Base-by-base conservation (phyloP, 2,329 filamentous ascomycete genomes). In the Ophiostoma ulmi region DNA sequence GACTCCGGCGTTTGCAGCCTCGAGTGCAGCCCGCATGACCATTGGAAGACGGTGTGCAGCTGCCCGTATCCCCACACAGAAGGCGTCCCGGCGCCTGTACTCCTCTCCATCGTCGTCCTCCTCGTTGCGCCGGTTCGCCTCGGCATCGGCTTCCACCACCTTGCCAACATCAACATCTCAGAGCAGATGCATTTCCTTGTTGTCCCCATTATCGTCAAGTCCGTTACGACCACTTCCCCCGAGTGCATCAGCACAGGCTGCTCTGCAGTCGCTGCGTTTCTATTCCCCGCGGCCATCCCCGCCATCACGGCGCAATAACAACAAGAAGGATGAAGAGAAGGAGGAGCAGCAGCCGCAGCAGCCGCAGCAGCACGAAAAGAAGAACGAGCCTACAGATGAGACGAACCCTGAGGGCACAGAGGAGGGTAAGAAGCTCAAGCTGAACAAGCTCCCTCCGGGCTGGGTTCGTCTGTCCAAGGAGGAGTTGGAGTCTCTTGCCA, bases 401-500 rank as follows among this genome's bases (percentile, higher is more conserved):
- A 55, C 55, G n/a, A 26, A 6, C 1, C 31, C 31, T 11, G 69
- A 72, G 52, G 31, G 55, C 14, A 36, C 35, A 22, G 22, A 65
- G 1, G 31, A 64, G 2, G 61, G 41, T 7, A 22, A 71, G 55
- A 65, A 71, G 67, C 48, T 67, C 35, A 36, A 36, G 67, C 67
- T 68, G n/a, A 38, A 64, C 13, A 26, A 67, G n/a, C 69, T 66
- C 39, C 69, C 64, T 10, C 22, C 67, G 17, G 58, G 83, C 61
- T 86, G 82, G 81, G 80, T 85, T 67, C 79, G 79, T 69, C 76
- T 86, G 61, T 80, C 75, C 63, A 79, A 84, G 69, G 78, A 82
- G 7, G 83, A 85, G 74, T 76, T 84, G 35, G 73, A 86, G 76
- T 80, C 84, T 67, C 78, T 94, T 67, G 81, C 88, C 72, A 81